These are phyloP conservation scores for Pseudodiploospora longispora DNA, from an alignment of 2,329 filamentous ascomycete genomes.

Conservation along the genomic window DNA sequence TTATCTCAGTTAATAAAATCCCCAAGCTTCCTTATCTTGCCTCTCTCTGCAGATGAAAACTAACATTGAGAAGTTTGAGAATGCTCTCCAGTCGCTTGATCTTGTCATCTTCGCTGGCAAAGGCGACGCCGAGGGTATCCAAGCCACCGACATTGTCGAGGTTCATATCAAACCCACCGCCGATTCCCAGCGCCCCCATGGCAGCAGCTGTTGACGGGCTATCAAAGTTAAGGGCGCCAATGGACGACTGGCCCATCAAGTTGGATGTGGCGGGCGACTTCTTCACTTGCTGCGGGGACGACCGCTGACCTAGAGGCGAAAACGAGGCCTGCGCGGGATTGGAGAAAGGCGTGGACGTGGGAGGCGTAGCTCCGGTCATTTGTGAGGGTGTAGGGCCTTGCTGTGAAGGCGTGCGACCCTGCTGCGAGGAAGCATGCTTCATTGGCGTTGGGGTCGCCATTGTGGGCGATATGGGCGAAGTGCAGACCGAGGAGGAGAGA, in stretches of 20 bases:
- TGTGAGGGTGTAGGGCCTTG: constrained; percentile 28
- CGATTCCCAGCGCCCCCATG: constrained; percentile 48
- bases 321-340: constrained; percentile 49
- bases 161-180: constrained; percentile 40
- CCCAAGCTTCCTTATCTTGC: not conserved
- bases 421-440: constrained; percentile 36
- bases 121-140: constrained; percentile 27
- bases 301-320: constrained; percentile 48
- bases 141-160: constrained; percentile 43
- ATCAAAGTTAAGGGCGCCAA: constrained; percentile 49
- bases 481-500: not conserved
- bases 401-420: constrained; percentile 36
- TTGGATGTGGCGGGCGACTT: constrained; percentile 50
- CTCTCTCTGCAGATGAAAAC: constrained; percentile 9
- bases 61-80: constrained; percentile 41
- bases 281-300: constrained; percentile 57
- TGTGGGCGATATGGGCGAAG: constrained; percentile 8
- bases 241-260: constrained; percentile 38
- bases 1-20: constrained; percentile 5
- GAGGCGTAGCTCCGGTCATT: constrained; percentile 49
- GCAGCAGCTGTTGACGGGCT: constrained; percentile 57
- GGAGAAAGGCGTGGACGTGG: constrained; percentile 60
- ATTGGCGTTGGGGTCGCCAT: constrained; percentile 46
- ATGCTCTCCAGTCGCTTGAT: constrained; percentile 46
- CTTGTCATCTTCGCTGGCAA: constrained; percentile 46